Base-by-base conservation (phyloP, 345 rosid species). In the Pugionium dolabratum region DNA sequence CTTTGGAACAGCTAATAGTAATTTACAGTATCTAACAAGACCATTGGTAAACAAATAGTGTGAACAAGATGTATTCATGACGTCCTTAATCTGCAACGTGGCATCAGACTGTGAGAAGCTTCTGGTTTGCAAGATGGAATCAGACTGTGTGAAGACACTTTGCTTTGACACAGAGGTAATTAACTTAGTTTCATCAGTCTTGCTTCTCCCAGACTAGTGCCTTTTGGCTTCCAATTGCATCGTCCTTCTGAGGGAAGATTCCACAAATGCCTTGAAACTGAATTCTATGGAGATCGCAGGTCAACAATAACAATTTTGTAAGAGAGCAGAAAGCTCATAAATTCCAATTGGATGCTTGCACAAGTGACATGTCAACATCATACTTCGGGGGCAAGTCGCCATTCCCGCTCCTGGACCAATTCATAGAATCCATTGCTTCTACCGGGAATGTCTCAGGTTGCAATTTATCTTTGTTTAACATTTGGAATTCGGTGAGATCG, bases 101-200 rank as follows among this genome's bases (percentile, higher is more conserved):
- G 89, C 82, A 73, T 75, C 69, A 64, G 89, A 85, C 66, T 90
- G 90, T 66, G 80, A 86, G 82, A 90, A 84, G 84, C 85, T 86
- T 73, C 81, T 94, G 54, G 84, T 90, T 75, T 94, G 96, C 88
- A 88, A 84, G 78, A 73, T 85, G 86, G 97, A 90, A 74, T 69
- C 83, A 69, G 97, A 88, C 68, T 94, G 95, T 71, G 85, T 82
- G 62, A 94, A 84, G 82, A 88, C 86, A 56, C 84, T 90, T 75
- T 90, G 79, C 50, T 94, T 90, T 67, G 92, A 94, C 69, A 88
- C 97, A 9, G 96, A 90, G 96, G 97, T 94, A 75, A 49, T 18
- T 18, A 18, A 18, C 18, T 18, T 18, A 18, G 9, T 30, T 47
- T 49, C 67, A 77, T 73, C 34, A 53, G 33, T 60, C 26, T 55